Conservation (phyloP, 345 rosid species). For the Trapa incisa region DNA sequence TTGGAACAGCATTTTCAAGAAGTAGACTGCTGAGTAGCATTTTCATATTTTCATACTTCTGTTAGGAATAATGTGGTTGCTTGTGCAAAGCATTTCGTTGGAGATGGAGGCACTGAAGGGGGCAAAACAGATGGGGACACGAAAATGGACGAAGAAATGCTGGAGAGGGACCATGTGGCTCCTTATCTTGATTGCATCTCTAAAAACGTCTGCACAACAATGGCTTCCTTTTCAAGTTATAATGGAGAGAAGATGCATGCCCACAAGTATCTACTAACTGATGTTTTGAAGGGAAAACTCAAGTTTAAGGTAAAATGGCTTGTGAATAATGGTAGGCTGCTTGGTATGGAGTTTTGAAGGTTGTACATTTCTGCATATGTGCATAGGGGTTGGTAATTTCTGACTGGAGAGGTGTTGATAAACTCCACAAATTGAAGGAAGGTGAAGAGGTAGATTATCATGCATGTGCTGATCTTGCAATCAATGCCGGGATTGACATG, state of each 20-base stretch:
- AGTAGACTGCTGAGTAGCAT: too few species aligned
- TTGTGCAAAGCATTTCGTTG: background rate
- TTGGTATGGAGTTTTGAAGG: background rate
- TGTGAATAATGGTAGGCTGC: too few species aligned
- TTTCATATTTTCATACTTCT: too few species aligned
- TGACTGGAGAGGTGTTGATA: conserved; percentile 64
- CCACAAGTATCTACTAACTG: conserved; percentile 18
- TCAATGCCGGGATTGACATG: background rate
- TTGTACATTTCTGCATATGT: background rate
- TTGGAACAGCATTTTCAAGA: too few species aligned
- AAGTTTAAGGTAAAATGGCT: background rate
- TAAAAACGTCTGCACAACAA: conserved; percentile 11
- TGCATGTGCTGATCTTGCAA: background rate
- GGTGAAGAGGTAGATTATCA: background rate
- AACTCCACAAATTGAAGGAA: background rate
- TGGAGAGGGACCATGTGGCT: background rate
- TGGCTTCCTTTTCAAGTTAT: conserved; percentile 32
- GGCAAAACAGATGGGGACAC: background rate
- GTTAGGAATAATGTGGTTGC: background rate
- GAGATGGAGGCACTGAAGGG: background rate
- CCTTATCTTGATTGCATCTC: background rate
- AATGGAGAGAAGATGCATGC: conserved; percentile 38
- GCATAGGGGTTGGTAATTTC: conserved; percentile 66
- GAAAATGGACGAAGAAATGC: background rate
- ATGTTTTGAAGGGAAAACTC: conserved; percentile 18